A percentile compares a stretch with the other conserved stretches of the same genome.
These are phyloP conservation scores for Symbiodinium pilosum DNA, from an alignment of 73 alveolate genomes.

Conservation along the genomic window DNA sequence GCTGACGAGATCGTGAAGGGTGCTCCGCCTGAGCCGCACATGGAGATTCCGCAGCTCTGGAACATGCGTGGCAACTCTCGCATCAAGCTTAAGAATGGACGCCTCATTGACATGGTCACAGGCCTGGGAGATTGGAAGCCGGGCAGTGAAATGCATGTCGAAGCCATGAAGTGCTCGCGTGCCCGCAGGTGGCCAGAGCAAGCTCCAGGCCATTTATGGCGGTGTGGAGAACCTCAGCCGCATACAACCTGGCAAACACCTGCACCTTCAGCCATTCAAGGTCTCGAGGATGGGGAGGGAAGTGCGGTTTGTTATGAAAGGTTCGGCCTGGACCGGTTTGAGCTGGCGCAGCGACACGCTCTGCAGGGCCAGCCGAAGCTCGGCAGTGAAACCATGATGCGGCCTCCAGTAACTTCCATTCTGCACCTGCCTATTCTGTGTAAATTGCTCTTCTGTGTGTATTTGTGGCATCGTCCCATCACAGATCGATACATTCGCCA, in stretches of 20 bases:
- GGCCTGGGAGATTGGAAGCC: neutral
- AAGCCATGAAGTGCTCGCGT: neutral
- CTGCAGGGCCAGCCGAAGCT: constrained; percentile 75
- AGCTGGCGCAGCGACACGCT: constrained; percentile 83
- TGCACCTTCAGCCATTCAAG: neutral
- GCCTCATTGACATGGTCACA: constrained; percentile 85
- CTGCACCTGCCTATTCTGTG: no score
- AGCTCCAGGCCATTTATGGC: constrained; percentile 81
- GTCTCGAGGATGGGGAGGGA: neutral
- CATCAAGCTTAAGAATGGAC: constrained; percentile 83
- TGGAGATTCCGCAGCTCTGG: constrained; percentile 89
- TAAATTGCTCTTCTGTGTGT: no score
- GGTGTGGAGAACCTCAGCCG: constrained; percentile 37
- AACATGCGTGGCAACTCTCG: constrained; percentile 92
- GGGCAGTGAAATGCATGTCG: neutral
- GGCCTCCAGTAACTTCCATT: no score
- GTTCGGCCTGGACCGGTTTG: constrained; percentile 89
- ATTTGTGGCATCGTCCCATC: no score
- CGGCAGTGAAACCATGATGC: no score
- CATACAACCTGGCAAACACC: no score
- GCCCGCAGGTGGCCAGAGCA: constrained; percentile 82
- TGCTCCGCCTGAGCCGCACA: constrained; percentile 59
- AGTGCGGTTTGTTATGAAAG: neutral
- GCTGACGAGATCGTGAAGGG: constrained; percentile 82
- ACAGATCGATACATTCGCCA: no score